These are phyloP conservation scores for Marasmius tenuissimus DNA, from an alignment of 1,284 basidiomycete genomes.

Conservation along the genomic window DNA sequence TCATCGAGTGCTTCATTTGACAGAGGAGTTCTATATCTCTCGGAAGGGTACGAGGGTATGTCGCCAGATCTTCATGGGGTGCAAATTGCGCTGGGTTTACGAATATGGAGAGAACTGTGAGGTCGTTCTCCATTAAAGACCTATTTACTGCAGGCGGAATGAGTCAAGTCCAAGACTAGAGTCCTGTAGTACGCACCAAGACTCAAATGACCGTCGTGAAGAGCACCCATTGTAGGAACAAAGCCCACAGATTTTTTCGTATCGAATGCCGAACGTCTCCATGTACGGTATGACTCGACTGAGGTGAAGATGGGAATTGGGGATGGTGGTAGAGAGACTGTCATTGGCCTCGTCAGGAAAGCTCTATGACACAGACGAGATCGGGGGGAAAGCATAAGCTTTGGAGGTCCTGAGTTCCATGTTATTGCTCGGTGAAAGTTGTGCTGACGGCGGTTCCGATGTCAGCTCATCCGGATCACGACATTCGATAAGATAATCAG, in stretches of 20 bases:
- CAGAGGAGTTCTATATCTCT: conserved; percentile 58
- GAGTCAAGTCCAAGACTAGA: neutral
- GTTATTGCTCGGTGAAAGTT: no score
- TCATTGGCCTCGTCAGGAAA: conserved; percentile 8
- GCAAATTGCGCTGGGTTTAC: conserved; percentile 99
- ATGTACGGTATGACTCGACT: conserved; percentile 70
- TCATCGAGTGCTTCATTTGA: conserved; percentile 29
- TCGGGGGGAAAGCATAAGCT: no score
- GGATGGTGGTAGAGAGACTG: conserved; percentile 40
- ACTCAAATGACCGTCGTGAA: conserved; percentile 91
- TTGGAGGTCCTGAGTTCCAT: neutral
- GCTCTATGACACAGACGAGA: neutral
- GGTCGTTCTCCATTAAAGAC: conserved; percentile 78
- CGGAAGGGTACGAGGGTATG: conserved; percentile 87
- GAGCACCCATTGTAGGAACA: conserved; percentile 96
- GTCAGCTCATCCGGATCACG: no score
- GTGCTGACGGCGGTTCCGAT: no score
- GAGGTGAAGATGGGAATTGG: conserved; percentile 79
- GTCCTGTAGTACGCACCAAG: conserved; percentile 64
- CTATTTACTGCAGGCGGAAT: conserved; percentile 47
- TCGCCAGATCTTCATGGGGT: conserved; percentile 89
- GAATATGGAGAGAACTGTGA: conserved; percentile 94
- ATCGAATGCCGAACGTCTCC: conserved; percentile 69
- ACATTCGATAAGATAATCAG: neutral
- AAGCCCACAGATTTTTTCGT: conserved; percentile 79